Evolutionary conservation across 441 rosid genomes (phyloP).

Genomic region (Breynia disticha): DNA sequence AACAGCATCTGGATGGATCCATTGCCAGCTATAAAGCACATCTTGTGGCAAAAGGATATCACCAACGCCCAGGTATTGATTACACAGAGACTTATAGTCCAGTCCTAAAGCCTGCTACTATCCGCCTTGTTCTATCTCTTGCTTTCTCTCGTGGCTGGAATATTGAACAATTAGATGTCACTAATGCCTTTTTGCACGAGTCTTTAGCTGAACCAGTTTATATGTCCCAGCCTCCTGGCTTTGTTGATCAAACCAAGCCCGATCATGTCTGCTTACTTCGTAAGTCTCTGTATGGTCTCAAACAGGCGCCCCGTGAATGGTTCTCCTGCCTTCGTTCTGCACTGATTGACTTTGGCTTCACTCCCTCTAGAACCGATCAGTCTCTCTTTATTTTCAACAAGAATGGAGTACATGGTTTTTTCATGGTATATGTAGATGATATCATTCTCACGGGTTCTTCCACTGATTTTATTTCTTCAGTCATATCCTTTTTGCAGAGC

Average conservation of each 20-base stretch:
- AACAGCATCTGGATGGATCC: too few relatives aligned
- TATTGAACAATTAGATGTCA: neutral
- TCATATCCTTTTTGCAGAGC: neutral
- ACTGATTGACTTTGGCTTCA: neutral
- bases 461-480: neutral
- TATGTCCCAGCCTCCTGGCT: neutral
- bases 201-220: neutral
- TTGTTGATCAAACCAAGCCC: neutral
- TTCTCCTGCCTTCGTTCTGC: neutral
- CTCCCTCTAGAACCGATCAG: neutral
- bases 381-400: neutral
- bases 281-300: neutral
- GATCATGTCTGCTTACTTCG: neutral
- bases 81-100: neutral
- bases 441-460: neutral
- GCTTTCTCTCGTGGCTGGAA: neutral
- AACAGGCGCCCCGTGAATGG: neutral
- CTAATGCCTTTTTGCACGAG: neutral
- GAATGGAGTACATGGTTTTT: neutral
- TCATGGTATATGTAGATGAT: neutral
- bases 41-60: slow-evolving; percentile 1
- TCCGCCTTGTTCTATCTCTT: neutral
- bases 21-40: too few relatives aligned
- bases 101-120: neutral
- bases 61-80: neutral